Base-by-base conservation (phyloP, 345 rosid genomes). In the Durio zibethinus region DNA sequence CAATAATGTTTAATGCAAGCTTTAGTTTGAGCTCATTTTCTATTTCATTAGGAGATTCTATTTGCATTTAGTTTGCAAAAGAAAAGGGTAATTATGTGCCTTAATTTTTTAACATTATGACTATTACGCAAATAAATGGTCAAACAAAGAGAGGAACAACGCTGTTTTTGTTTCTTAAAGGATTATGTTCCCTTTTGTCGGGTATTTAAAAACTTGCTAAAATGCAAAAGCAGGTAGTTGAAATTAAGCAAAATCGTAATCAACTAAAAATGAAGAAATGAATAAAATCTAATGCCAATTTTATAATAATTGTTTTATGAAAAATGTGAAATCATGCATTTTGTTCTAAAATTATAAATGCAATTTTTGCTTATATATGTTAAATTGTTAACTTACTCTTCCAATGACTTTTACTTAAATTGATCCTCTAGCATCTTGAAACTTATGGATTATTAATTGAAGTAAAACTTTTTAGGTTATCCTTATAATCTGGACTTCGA, bases 401-500 rank as follows among this genome's bases (percentile, higher is more conserved):
- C 4, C 25, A 54, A 7, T 20, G 59, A 54, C 59, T 54, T 54
- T n/a, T 54, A n/a, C 25, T 54, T n/a, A 54, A 20, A 54, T 56
- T 56, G 62, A 56, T 56, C 29, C 62, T 56, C 53, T 0, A 11
- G 25, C 2, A 2, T 14, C 59, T 9, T 23, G 14, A 25, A 56
- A 56, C 23, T 54, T 21, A 8, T 54, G 1, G 15, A 35, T 3
- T 25, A 11, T 59, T 60, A 27, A 60, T 27, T 59, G 36, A 29
- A 27, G 0, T 27, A 38, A 2, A 27, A 12, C 16, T 60, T 29
- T 82, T 45, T 87, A 94, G 98, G 97, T 75, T 94, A 94, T 89
- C 98, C 97, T 0, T 94, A 91, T 78, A 94, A 94, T 78, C 83
- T 94, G 83, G 98, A 94, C 83, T 94, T 94, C 45, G 98, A 94